Base-by-base conservation (phyloP, 306 rosid species). In the Ammopiptanthus mongolicus region DNA sequence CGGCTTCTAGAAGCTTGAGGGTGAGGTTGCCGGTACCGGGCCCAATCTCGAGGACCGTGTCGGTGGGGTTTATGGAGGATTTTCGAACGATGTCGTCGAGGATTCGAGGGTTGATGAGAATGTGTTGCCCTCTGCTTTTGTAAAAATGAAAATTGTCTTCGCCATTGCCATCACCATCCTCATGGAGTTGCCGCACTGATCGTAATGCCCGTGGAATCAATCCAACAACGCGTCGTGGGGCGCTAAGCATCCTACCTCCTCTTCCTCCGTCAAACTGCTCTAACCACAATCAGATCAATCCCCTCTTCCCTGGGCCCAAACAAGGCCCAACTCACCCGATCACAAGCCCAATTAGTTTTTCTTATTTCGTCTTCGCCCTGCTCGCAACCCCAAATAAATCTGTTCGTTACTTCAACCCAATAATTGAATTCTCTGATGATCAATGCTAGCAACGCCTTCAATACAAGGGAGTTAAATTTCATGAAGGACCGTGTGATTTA, bases 11-110 rank as follows among this genome's bases (percentile, higher is more conserved):
- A 61, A 95, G 96, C 83, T 87, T 92, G 65, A 91, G 53, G 13
- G 98, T 95, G 74, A 95, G 97, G 84, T 91, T 95, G 53, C 97
- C 96, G 8, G 97, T 95, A 70, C 97, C 97, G 72, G 97, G 97
- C 53, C 98, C 97, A 75, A 95, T 91, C 85, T 95, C 97, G n/a
- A 95, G 92, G 79, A 95, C 92, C 2, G 97, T 90, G 44, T 95
- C 98, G 21, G 85, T 75, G 53, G 93, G 93, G 47, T 66, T 81
- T 1, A 95, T 87, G 0, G 84, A 81, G 22, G 97, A 95, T 81
- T 83, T 90, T 14, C 52, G 71, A 58, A 95, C 92, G 21, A 95
- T 90, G 19, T 84, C 44, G 70, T 88, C 89, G 0, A 95, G 89
- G 77, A 90, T 80, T 34, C 96, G 82, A 66, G 88, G 93, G 74